Conservation (phyloP, 139 green algal species). For the Auxenochlorella protothecoides region DNA sequence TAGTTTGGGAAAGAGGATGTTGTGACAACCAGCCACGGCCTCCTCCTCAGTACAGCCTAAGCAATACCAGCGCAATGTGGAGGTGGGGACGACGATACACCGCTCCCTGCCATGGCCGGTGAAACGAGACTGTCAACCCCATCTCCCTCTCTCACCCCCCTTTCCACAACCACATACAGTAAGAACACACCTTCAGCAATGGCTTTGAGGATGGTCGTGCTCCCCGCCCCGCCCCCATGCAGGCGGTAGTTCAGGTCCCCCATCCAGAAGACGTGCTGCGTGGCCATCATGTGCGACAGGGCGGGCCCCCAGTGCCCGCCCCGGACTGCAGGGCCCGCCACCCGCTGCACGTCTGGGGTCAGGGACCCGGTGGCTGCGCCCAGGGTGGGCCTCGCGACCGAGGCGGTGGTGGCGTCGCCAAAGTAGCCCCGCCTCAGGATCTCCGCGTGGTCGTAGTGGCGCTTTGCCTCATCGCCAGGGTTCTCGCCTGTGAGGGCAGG, state of each 20-base stretch:
- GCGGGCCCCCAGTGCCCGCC: conserved; percentile 16
- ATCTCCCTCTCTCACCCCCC: too few species aligned
- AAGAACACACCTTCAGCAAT: conserved; percentile 10
- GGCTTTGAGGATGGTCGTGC: neutral
- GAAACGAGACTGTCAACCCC: too few species aligned
- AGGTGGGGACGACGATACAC: too few species aligned
- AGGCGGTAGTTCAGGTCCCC: conserved; percentile 90
- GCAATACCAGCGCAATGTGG: too few species aligned
- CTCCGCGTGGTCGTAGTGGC: conserved; percentile 59
- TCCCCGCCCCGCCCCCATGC: conserved; percentile 3
- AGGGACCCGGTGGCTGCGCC: too few species aligned
- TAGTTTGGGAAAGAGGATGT: too few species aligned
- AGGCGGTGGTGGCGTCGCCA: neutral
- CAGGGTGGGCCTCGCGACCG: too few species aligned
- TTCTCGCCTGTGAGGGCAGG: conserved; percentile 11
- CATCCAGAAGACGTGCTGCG: conserved; percentile 61
- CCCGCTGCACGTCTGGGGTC: too few species aligned
- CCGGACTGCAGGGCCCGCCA: conserved; percentile 2
- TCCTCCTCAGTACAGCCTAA: too few species aligned
- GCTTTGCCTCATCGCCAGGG: conserved; percentile 52
- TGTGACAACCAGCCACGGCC: too few species aligned
- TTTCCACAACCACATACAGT: too few species aligned
- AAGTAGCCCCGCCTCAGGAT: conserved; percentile 50
- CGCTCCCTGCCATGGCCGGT: too few species aligned
- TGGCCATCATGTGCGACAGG: conserved; percentile 10